Evolutionary conservation across 1,284 basidiomycete genomes (phyloP).

Genomic region (Heliocybe sulcata): DNA sequence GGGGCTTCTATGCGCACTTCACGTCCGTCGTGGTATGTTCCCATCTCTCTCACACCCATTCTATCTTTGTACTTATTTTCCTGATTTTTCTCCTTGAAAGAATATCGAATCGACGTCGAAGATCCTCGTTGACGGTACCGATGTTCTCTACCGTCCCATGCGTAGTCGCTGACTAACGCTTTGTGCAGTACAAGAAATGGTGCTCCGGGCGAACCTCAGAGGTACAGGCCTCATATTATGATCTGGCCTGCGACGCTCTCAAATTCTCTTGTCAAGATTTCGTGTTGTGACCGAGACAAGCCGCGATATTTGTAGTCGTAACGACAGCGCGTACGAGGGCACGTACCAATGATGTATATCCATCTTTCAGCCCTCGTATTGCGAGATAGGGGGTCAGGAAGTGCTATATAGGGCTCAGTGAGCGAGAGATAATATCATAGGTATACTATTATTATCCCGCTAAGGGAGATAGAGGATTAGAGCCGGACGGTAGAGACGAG

Average conservation of each 20-base stretch:
- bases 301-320: too few relatives aligned
- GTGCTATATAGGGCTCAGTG: too few relatives aligned
- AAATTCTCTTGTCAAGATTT: not conserved
- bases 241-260: not conserved
- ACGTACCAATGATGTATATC: too few relatives aligned
- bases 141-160: not conserved
- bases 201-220: conserved; percentile 56
- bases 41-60: not conserved
- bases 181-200: conserved; percentile 56
- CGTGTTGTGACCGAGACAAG: too few relatives aligned
- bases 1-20: conserved; percentile 75
- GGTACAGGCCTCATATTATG: not conserved
- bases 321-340: too few relatives aligned
- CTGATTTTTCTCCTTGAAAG: conserved; percentile 23
- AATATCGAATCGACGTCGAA: conserved; percentile 70
- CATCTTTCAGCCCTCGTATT: too few relatives aligned
- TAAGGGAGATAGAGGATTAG: too few relatives aligned
- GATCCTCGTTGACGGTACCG: conserved; percentile 68
- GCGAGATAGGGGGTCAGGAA: too few relatives aligned
- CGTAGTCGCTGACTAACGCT: not conserved
- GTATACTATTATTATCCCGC: too few relatives aligned
- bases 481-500: too few relatives aligned
- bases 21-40: conserved; percentile 64
- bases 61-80: not conserved
- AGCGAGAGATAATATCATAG: too few relatives aligned